These are phyloP conservation scores for Thalassiosira ordinaria DNA, from an alignment of 352 stramenopile species.

Conservation along the genomic window DNA sequence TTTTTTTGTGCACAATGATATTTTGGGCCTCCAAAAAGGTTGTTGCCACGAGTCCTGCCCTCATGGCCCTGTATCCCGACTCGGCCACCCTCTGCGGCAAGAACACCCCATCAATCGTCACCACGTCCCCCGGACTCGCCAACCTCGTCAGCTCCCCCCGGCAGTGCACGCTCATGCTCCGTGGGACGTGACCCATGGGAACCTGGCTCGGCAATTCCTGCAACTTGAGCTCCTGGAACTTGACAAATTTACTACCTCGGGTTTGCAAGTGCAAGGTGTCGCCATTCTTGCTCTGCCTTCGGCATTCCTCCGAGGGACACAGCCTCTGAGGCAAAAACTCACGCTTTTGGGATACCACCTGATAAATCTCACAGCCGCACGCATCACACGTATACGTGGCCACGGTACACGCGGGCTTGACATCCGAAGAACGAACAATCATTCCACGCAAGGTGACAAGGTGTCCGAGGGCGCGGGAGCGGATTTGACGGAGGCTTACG, in stretches of 20 bases:
- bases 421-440: slow-evolving; percentile 97
- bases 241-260: slow-evolving; percentile 97
- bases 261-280: slow-evolving; percentile 93
- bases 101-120: slow-evolving; percentile 97
- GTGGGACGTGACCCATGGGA: slow-evolving; percentile 97
- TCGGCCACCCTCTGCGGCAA: slow-evolving; percentile 86
- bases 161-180: slow-evolving; percentile 91
- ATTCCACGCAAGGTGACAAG: slow-evolving; percentile 97
- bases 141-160: slow-evolving; percentile 92
- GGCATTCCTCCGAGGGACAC: slow-evolving; percentile 91
- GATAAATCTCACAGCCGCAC: slow-evolving; percentile 96
- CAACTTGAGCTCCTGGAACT: slow-evolving; percentile 99
- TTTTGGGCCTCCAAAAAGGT: slow-evolving; percentile 96
- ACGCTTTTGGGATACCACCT: slow-evolving; percentile 91
- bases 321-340: slow-evolving; percentile 93
- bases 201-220: slow-evolving; percentile 94
- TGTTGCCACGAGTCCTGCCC: slow-evolving; percentile 96
- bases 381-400: slow-evolving; percentile 96
- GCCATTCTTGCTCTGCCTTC: slow-evolving; percentile 82
- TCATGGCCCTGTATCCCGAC: slow-evolving; percentile 92
- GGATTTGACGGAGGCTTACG: slow-evolving; percentile 93
- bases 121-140: slow-evolving; percentile 93
- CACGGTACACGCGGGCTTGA: slow-evolving; percentile 96
- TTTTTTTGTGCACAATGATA: slow-evolving; percentile 97
- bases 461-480: slow-evolving; percentile 92